A percentile compares a stretch with the other conserved stretches of the same genome.
Conservation (phyloP, 1,139 yeast species). For the Sugiyamaella novakii region DNA sequence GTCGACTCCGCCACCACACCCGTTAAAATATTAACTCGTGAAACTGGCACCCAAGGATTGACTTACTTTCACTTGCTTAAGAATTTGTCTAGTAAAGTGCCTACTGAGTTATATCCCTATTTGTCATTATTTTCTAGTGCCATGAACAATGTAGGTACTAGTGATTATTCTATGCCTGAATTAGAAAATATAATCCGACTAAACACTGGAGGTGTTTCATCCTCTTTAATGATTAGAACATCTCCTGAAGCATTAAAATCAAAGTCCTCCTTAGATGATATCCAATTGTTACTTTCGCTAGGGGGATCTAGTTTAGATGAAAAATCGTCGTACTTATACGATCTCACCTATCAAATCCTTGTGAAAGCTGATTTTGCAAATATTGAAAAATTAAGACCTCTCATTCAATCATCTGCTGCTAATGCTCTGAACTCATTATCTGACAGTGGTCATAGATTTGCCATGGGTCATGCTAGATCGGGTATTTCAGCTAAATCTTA, state of each 20-base stretch:
- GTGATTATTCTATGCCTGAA: constrained; percentile 65
- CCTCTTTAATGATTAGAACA: constrained; percentile 58
- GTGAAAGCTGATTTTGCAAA: constrained; percentile 70
- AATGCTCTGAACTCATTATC: constrained; percentile 79
- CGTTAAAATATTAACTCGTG: constrained; percentile 37
- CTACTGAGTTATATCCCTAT: constrained; percentile 63
- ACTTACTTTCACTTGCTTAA: constrained; percentile 31
- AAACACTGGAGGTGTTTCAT: constrained; percentile 80
- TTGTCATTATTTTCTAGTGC: constrained; percentile 80
- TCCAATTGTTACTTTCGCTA: constrained; percentile 53
- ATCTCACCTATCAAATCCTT: constrained; percentile 69
- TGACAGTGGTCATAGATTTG: constrained; percentile 86
- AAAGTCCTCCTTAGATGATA: constrained; percentile 29
- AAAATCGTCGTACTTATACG: constrained; percentile 62
- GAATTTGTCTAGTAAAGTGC: constrained; percentile 49
- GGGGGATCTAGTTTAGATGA: constrained; percentile 72
- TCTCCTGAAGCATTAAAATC: constrained; percentile 47
- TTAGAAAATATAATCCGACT: constrained; percentile 83
- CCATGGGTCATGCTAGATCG: constrained; percentile 68
- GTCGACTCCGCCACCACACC: constrained; percentile 25
- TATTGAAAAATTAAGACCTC: constrained; percentile 67
- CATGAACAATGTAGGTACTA: constrained; percentile 83
- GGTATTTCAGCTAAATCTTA: constrained; percentile 62
- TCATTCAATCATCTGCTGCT: constrained; percentile 73
- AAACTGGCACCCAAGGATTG: constrained; percentile 40